Evolutionary conservation across 768 basidiomycete genomes (phyloP), one percentile per base, ranked within the genome.

Genomic region (Kwoniella newhampshirensis): DNA sequence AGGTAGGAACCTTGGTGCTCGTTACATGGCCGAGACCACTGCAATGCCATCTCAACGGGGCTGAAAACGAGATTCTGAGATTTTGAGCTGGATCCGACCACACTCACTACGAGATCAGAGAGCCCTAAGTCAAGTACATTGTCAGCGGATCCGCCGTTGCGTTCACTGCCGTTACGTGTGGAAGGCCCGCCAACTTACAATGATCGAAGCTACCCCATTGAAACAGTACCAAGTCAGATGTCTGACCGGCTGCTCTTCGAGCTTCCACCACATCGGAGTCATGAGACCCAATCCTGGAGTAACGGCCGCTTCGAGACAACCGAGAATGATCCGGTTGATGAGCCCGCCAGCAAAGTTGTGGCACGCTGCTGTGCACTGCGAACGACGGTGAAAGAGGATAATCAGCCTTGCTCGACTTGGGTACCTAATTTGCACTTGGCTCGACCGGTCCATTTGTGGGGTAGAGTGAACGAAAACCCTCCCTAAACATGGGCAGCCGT

Each of bases 221-320:
- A 59, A 52, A 44, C 61, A 56, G 42, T 74, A 75, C 75, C 75
- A 77, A 13, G 67, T 57, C 7, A 75, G 51, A 35, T 74, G 74
- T 12, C 75, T 53, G 15, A 70, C 58, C 11, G 75, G 75, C 30
- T 66, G 62, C 50, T 77, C 75, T 18, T 60, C 55, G 28, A 70
- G 60, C 11, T 50, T 71, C 67, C 64, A 77, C 73, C 75, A 77
- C 44, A 75, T 63, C 15, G 52, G 71, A 25, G 75, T 77, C 70
- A 75, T 75, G 13, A 77, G 60, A 12, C 68, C 71, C 12, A 77
- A 63, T 12, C 70, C 73, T n/a, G 76, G 74, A n/a, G 43, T 75
- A 11, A 74, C 71, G 40, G 64, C 69, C 4, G 71, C 54, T 51
- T 76, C 75, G n/a, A 76, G 51, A 5, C 56, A 20, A 11, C 75